A percentile compares a stretch with the other conserved stretches of the same genome.
Evolutionary conservation across 2,329 filamentous ascomycete genomes (phyloP).

Genomic region (Apiospora kogelbergensis): DNA sequence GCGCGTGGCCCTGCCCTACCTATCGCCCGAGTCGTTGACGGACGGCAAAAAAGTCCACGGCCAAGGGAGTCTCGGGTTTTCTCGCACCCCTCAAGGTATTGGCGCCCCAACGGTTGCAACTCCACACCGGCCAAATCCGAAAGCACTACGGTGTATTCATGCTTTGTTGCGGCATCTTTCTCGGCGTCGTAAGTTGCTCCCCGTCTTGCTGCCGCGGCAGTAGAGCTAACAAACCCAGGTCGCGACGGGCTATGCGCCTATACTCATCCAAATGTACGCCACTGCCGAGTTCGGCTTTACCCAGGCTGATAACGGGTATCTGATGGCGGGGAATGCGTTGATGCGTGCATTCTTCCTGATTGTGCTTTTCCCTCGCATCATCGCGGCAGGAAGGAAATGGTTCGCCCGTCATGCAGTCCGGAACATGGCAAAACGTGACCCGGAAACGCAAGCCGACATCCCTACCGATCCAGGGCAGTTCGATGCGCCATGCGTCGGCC

Average conservation of each 20-base stretch:
- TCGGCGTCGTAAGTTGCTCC: conserved; percentile 53
- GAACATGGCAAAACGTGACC: neutral
- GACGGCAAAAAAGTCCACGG: conserved; percentile 22
- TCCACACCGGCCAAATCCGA: conserved; percentile 44
- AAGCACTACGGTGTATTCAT: conserved; percentile 64
- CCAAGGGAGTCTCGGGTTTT: conserved; percentile 50
- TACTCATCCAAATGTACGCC: conserved; percentile 57
- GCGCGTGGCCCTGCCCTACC: conserved; percentile 40
- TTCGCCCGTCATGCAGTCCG: conserved; percentile 17
- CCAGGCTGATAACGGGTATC: conserved; percentile 50
- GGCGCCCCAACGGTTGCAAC: conserved; percentile 53
- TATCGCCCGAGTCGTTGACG: conserved; percentile 14
- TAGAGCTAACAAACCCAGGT: conserved; percentile 37
- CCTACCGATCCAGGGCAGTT: conserved; percentile 1
- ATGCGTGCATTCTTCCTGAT: conserved; percentile 53
- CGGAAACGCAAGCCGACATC: neutral
- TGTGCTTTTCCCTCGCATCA: conserved; percentile 49
- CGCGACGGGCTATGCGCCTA: conserved; percentile 66
- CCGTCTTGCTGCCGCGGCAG: neutral
- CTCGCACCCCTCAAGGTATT: conserved; percentile 65
- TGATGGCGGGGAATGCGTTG: conserved; percentile 52
- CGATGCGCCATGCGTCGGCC: neutral
- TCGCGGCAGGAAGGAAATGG: conserved; percentile 40
- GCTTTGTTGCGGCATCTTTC: conserved; percentile 64
- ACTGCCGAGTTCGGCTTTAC: conserved; percentile 51